phyloP scores from a whole-genome alignment of 139 green algal genomes.

The Haematococcus sp. region DNA sequence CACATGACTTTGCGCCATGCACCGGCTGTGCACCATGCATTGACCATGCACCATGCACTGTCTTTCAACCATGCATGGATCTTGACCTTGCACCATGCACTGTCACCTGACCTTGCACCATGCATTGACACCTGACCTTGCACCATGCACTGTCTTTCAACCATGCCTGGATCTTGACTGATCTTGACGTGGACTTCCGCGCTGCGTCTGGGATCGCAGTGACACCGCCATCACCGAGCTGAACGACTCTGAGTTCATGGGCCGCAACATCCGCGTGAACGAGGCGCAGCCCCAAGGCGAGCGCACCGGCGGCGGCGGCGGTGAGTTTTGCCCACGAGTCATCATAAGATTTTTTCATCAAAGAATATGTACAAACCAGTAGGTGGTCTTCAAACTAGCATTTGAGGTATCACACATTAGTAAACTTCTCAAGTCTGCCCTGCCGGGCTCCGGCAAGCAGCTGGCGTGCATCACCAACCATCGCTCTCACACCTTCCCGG shows the following conservation, averaged over 20 bases:
- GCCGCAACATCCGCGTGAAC: slow-evolving; percentile 54
- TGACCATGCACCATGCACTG: too few relatives aligned
- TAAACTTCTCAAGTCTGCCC: neutral
- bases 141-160: too few relatives aligned
- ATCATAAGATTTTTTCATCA: neutral
- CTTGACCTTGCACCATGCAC: too few relatives aligned
- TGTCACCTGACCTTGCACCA: too few relatives aligned
- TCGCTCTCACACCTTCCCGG: too few relatives aligned
- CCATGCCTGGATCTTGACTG: too few relatives aligned
- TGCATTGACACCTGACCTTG: too few relatives aligned
- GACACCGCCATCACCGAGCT: slow-evolving; percentile 20
- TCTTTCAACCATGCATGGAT: too few relatives aligned
- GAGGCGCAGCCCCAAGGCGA: slow-evolving; percentile 46
- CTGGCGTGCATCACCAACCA: neutral
- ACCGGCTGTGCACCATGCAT: too few relatives aligned
- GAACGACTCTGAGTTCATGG: slow-evolving; percentile 53
- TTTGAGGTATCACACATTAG: neutral
- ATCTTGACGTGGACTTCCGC: too few relatives aligned
- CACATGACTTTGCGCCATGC: too few relatives aligned
- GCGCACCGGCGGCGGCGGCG: neutral
- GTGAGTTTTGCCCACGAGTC: neutral
- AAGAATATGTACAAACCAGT: neutral
- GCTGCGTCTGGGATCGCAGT: too few relatives aligned
- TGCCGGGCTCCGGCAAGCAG: neutral
- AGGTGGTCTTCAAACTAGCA: neutral